phyloP scores from a whole-genome alignment of 2,329 filamentous ascomycete species.

The Bertia moriformis region DNA sequence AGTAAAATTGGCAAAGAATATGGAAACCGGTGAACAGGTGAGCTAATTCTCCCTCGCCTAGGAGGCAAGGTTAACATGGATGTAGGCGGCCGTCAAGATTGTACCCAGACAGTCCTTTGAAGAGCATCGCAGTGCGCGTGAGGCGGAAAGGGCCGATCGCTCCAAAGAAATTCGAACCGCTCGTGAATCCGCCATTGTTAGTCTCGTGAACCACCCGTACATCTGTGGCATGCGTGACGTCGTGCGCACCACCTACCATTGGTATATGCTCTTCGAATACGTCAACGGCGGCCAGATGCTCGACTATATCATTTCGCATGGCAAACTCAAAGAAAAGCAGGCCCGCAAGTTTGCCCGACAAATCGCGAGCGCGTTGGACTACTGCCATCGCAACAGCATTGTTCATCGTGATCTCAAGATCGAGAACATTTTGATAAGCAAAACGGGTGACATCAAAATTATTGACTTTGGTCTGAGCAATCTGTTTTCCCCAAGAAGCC shows the following conservation, averaged over 20 bases:
- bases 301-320: slow-evolving; percentile 98
- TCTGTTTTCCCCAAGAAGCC: slow-evolving; percentile 69
- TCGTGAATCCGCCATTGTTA: slow-evolving; percentile 90
- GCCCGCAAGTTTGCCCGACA: slow-evolving; percentile 94
- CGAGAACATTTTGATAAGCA: slow-evolving; percentile 97
- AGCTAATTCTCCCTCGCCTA: too few species aligned
- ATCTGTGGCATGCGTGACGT: slow-evolving; percentile 94
- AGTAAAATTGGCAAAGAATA: slow-evolving; percentile 85
- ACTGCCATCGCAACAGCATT: slow-evolving; percentile 95
- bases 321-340: slow-evolving; percentile 93
- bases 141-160: slow-evolving; percentile 82
- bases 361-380: slow-evolving; percentile 90
- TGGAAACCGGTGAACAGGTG: slow-evolving; percentile 83
- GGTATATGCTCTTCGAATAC: slow-evolving; percentile 99
- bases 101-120: slow-evolving; percentile 81
- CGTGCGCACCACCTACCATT: slow-evolving; percentile 89
- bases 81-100: slow-evolving; percentile 87
- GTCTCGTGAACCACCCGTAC: slow-evolving; percentile 82
- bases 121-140: slow-evolving; percentile 56
- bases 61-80: not conserved
- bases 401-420: slow-evolving; percentile 97
- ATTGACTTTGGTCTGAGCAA: slow-evolving; percentile 98
- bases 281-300: slow-evolving; percentile 99
- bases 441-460: slow-evolving; percentile 97
- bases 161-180: slow-evolving; percentile 93